Conservation (phyloP, 2,329 filamentous ascomycete species). For the Verticillium nonalfalfae region DNA sequence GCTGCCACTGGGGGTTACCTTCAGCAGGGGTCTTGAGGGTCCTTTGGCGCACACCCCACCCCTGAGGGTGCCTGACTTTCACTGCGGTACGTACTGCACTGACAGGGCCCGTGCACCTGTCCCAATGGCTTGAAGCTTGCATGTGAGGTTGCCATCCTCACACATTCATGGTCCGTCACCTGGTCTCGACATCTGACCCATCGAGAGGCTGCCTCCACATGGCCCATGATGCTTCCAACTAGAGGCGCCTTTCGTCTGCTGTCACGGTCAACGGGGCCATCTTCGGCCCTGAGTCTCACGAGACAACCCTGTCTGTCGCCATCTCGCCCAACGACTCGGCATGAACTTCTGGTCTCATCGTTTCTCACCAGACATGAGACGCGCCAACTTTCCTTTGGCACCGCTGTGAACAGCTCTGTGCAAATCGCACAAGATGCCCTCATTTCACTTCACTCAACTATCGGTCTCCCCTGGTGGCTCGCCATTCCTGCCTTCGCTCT, state of each 20-base stretch:
- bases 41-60: neutral
- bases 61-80: neutral
- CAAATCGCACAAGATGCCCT: neutral
- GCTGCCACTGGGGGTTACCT: neutral
- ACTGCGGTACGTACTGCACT: no score
- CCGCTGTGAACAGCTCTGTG: slow-evolving; percentile 14
- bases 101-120: no score
- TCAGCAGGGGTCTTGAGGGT: neutral
- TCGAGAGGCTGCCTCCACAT: neutral
- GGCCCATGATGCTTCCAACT: neutral
- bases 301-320: neutral
- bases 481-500: slow-evolving; percentile 47
- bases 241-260: neutral
- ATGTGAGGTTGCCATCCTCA: no score
- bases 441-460: slow-evolving; percentile 28
- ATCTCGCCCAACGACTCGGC: slow-evolving; percentile 1
- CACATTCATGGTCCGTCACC: neutral
- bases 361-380: neutral
- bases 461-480: slow-evolving; percentile 46
- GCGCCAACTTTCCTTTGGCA: slow-evolving; percentile 22
- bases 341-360: neutral
- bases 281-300: neutral
- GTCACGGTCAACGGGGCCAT: neutral
- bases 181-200: no score
- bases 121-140: no score